Evolutionary conservation across 805 yeast species (phyloP), one percentile per base, ranked within the genome.

Genomic region (fission yeast (Schizosaccharomyces pombe)): DNA sequence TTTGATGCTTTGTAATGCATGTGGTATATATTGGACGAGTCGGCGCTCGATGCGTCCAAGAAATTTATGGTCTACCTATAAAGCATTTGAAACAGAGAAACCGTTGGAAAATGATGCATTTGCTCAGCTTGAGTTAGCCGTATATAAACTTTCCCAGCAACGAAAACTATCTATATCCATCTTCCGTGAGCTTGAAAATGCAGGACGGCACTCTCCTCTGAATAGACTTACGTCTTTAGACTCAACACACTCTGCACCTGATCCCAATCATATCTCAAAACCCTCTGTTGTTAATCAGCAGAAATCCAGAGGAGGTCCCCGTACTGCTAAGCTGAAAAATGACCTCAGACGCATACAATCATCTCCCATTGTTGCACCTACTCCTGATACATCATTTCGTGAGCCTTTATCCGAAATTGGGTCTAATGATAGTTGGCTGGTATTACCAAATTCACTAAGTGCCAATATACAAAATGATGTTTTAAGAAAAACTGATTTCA

Each of bases 41-140:
- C 60, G 61, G 53, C 52, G 55, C 16, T 56, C 55, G 19, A 59
- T 60, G 62, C 59, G 64, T 11, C 64, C 64, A 8, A 43, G 52
- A 4, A 40, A 49, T 28, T 55, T 56, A 12, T 62, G 63, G 63
- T 19, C 22, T n/a, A 43, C 49, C 9, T 43, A 22, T 19, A 43
- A 43, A 26, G 14, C 8, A 6, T 22, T 43, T 6, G 28, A 19
- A 8, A 9, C 14, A 16, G 49, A 26, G 5, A 26, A 43, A 8
- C 30, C 30, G 19, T 26, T 29, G 14, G 30, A 43, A 43, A 4
- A 16, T 2, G 49, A 43, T 43, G 19, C 28, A 14, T 43, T 43
- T 43, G 49, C 49, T 8, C 49, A 43, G 26, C 49, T 43, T 8
- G 49, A 43, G 12, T 14, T 26, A 6, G 49, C 49, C 11, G 49